phyloP scores from a whole-genome alignment of 768 basidiomycete genomes.

The Hericium rajendrae region DNA sequence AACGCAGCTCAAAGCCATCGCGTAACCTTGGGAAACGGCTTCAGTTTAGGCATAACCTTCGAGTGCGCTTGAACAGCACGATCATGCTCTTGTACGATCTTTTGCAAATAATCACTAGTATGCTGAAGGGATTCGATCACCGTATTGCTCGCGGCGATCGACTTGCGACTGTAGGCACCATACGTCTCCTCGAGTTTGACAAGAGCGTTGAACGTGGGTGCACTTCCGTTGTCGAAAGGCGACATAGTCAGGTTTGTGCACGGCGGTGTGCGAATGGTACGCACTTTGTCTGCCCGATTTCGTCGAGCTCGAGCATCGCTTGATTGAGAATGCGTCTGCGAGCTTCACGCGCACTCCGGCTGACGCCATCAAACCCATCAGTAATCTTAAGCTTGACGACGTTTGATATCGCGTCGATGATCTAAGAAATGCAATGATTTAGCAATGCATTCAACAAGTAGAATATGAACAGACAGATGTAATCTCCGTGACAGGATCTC shows the following conservation, averaged over 20 bases:
- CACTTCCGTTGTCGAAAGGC: background rate
- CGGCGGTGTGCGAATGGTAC: background rate
- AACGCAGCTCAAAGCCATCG: background rate
- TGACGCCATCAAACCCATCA: conserved; percentile 9
- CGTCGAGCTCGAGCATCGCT: conserved; percentile 4
- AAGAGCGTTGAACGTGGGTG: background rate
- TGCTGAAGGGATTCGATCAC: background rate
- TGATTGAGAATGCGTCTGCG: conserved; percentile 8
- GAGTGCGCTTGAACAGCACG: background rate
- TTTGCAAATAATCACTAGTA: too few species aligned
- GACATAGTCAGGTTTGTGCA: background rate
- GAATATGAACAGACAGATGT: background rate
- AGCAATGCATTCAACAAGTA: background rate
- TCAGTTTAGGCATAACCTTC: background rate
- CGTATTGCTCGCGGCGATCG: background rate
- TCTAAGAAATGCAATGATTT: background rate
- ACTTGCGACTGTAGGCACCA: background rate
- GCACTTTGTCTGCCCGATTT: conserved; percentile 10
- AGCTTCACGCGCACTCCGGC: conserved; percentile 1
- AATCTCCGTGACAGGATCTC: too few species aligned
- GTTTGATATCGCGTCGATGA: conserved; percentile 8
- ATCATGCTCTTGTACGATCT: background rate
- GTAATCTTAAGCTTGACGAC: conserved; percentile 6
- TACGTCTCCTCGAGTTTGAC: conserved; percentile 1
- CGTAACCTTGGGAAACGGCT: background rate